Evolutionary conservation across 495 filamentous ascomycete species (phyloP), one percentile per base, ranked within the genome.

Genomic region (Talaromyces borbonicus): DNA sequence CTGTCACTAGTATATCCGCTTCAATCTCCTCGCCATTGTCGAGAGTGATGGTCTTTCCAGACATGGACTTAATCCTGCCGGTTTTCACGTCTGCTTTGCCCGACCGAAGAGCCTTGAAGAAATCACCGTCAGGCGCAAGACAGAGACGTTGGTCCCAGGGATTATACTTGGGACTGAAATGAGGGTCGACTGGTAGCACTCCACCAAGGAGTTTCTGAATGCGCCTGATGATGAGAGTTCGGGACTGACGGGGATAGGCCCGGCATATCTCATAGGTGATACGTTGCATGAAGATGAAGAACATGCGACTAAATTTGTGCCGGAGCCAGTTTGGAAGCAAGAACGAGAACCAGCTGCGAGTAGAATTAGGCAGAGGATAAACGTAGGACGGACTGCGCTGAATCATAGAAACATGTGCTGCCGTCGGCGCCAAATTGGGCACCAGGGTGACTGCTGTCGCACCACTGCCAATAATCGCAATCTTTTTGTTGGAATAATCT

Each of bases 111-210:
- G 73, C 61, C 23, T 70, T 55, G 69, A 78, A 90, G 61, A 88
- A 87, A 59, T 90, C 85, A 1, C 73, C 81, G 51, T 83, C 77
- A 0, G 85, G 85, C 15, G 72, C 77, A 32, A 85, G 59, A 51
- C 85, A 87, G 0, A 90, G 59, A 0, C 86, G 77, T 57, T 92
- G 84, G 18, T 87, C 73, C 71, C 82, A 88, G 5, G 81, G 81
- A 38, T 74, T 72, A 54, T 92, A 92, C 11, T 52, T 50, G 0
- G 86, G 86, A 20, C 72, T 73, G 68, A 90, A 92, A 55, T 88
- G 78, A 2, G 78, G 78, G 29, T 83, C 76, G 27, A 72, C 49
- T 9, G 75, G 67, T 31, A 84, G 63, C 33, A 63, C 63, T 3
- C 54, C 44, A 3, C 82, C 81, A 2, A 90, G 71, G 26, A 75